phyloP scores from a whole-genome alignment of 495 filamentous ascomycete species.

The Penicillium goetzii region DNA sequence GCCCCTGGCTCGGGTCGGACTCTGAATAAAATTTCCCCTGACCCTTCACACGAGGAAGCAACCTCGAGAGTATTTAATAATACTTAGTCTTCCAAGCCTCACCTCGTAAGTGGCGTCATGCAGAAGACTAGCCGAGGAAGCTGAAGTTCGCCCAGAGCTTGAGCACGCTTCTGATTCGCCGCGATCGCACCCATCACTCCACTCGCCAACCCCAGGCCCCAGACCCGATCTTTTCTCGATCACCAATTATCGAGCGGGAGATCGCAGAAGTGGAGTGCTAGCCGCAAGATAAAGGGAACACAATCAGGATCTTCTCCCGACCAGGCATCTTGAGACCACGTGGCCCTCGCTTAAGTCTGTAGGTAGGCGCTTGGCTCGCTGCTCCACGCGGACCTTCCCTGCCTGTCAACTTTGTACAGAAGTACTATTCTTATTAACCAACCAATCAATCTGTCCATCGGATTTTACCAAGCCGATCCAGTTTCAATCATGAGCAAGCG shows the following conservation, averaged over 20 bases:
- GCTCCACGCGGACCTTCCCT: too few species aligned
- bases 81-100: background rate
- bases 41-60: background rate
- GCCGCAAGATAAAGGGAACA: background rate
- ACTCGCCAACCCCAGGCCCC: background rate
- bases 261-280: conserved; percentile 6
- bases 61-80: background rate
- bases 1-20: background rate
- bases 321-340: background rate
- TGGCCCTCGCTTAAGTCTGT: background rate
- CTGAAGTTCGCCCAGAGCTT: background rate
- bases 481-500: too few species aligned
- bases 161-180: background rate
- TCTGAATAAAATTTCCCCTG: background rate
- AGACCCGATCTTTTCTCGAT: conserved; percentile 1
- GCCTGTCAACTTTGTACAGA: too few species aligned
- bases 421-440: too few species aligned
- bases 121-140: background rate
- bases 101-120: conserved; percentile 10
- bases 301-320: background rate
- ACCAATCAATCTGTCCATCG: too few species aligned
- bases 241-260: conserved; percentile 3
- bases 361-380: too few species aligned
- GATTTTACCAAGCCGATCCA: too few species aligned
- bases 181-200: background rate